Evolutionary conservation across 306 rosid species (phyloP).

Genomic region (Lablab purpureus): DNA sequence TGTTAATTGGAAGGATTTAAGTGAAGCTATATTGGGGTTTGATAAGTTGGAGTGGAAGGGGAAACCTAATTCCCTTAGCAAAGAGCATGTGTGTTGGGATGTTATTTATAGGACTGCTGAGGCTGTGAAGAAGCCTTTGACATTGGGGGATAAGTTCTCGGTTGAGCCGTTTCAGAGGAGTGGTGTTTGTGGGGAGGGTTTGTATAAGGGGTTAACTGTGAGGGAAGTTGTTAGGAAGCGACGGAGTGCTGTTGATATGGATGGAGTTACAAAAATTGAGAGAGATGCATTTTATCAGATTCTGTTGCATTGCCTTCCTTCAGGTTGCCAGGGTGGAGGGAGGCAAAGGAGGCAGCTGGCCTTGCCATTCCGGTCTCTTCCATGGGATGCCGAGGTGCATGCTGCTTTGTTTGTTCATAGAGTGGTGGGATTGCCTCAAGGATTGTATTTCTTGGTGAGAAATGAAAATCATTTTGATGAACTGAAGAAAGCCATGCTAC

Average conservation of each 20-base stretch:
- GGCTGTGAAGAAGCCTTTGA: conserved; percentile 70
- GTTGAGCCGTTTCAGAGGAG: conserved; percentile 72
- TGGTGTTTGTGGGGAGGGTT: conserved; percentile 56
- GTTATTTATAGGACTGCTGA: conserved; percentile 79
- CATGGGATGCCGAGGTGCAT: conserved; percentile 96
- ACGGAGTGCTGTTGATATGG: conserved; percentile 97
- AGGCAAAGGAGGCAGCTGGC: conserved; percentile 64
- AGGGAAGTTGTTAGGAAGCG: conserved; percentile 89
- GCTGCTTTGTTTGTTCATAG: conserved; percentile 94
- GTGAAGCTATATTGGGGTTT: conserved; percentile 61
- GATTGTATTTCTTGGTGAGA: conserved; percentile 88
- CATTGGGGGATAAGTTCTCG: conserved; percentile 42
- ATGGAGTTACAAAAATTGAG: conserved; percentile 69
- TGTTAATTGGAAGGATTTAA: conserved; percentile 66
- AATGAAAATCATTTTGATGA: conserved; percentile 76
- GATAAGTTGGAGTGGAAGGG: conserved; percentile 80
- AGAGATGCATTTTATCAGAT: conserved; percentile 84
- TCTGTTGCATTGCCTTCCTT: conserved; percentile 90
- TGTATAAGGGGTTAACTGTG: conserved; percentile 64
- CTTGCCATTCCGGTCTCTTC: conserved; percentile 73
- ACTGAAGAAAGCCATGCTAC: conserved; percentile 67
- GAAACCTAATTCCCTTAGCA: conserved; percentile 76
- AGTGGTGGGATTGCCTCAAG: conserved; percentile 78
- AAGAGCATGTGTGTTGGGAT: conserved; percentile 95
- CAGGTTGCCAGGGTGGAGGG: conserved; percentile 64